phyloP scores from a whole-genome alignment of 2,329 filamentous ascomycete species.

The Talaromyces sp. region DNA sequence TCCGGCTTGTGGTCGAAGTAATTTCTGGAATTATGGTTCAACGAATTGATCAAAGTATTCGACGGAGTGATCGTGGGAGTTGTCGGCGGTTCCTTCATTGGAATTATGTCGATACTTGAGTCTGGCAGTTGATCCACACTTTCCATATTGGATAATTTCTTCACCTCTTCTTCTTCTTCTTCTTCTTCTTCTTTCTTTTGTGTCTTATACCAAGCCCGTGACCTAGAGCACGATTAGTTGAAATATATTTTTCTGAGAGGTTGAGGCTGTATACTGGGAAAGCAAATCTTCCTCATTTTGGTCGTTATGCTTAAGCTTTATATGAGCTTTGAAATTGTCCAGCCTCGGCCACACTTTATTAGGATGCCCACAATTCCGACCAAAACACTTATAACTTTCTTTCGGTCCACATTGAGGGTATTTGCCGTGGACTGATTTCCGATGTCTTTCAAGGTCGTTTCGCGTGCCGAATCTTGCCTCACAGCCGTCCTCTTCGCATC shows the following conservation, averaged over 20 bases:
- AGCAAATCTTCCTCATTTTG: slow-evolving; percentile 46
- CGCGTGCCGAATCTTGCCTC: slow-evolving; percentile 69
- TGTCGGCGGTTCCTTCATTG: neutral
- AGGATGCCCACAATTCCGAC: slow-evolving; percentile 54
- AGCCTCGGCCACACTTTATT: slow-evolving; percentile 73
- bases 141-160: neutral
- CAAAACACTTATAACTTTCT: slow-evolving; percentile 59
- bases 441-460: slow-evolving; percentile 80
- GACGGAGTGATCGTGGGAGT: neutral
- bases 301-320: slow-evolving; percentile 63
- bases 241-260: neutral
- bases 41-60: neutral
- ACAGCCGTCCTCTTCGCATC: slow-evolving; percentile 60
- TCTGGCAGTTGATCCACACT: neutral
- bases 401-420: slow-evolving; percentile 44
- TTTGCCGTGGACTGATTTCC: slow-evolving; percentile 64
- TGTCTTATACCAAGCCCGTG: neutral
- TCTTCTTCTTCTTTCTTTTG: neutral
- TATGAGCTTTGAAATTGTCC: slow-evolving; percentile 83
- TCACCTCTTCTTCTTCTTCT: neutral
- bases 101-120: neutral
- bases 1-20: neutral
- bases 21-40: neutral
- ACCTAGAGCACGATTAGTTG: neutral
- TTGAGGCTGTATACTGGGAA: slow-evolving; percentile 37